Base-by-base conservation (phyloP, 2,329 filamentous ascomycete species). In the Ophiostoma sp. region DNA sequence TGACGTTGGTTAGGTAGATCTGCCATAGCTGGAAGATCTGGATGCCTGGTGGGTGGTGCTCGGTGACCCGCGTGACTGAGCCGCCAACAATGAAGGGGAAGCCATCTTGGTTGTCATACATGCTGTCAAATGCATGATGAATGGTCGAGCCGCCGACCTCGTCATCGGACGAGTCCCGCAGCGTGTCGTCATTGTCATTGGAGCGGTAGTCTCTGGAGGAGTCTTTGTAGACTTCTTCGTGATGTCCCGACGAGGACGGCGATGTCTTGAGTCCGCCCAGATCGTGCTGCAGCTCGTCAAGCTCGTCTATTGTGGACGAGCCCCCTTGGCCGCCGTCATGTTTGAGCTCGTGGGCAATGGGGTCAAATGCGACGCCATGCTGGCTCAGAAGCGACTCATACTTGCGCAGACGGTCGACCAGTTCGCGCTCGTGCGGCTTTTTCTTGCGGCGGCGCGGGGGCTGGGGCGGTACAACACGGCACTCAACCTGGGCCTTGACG, bases 11-110 rank as follows among this genome's bases (percentile, higher is more conserved):
- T 60, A 91, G 83, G 75, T 90, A 92, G 20, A 86, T 83, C 77
- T 91, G 88, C 89, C 89, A 92, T 23, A 89, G 80, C 73, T 86
- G 83, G 71, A 89, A 85, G 69, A 88, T 87, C 71, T 88, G 85
- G 27, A 88, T 83, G 33, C 84, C 80, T 1, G 83, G 76, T 11
- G 87, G 87, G 72, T 87, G 86, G 20, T 80, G 77, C 67, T 80
- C 79, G 3, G 82, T 82, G 67, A 86, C 79, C 67, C 79, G 79
- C 23, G 78, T 76, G 20, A 76, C 76, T 11, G 79, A 76, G 36
- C 81, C 82, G 36, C 84, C 84, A 20, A 87, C 79, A 39, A 85
- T 78, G 74, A 88, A 87, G 2, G 86, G 85, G 71, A 88, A 88
- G 68, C 84, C 84, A 74, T 86, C 84, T 60, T 82, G 80, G 72